Evolutionary conservation across 2,329 filamentous ascomycete species (phyloP).

Genomic region (Metarhizium album): DNA sequence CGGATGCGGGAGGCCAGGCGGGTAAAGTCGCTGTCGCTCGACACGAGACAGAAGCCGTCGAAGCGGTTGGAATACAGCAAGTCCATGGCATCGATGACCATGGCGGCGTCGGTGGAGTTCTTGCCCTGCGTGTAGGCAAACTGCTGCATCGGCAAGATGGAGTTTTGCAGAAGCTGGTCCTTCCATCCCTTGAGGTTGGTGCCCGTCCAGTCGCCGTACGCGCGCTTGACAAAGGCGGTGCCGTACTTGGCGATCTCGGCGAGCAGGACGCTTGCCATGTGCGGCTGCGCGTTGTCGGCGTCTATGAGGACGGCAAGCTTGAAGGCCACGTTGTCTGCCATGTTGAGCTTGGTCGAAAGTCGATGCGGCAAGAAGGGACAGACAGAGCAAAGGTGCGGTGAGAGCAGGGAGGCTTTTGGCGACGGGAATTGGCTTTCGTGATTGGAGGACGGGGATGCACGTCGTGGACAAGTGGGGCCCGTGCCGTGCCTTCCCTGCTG

Average conservation of each 20-base stretch:
- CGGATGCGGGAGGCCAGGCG: conserved; percentile 23
- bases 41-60: conserved; percentile 23
- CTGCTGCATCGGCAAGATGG: conserved; percentile 25
- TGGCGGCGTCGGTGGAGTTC: conserved; percentile 23
- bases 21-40: conserved; percentile 26
- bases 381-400: too few species aligned
- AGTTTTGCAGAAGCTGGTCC: conserved; percentile 17
- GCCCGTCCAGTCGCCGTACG: conserved; percentile 25
- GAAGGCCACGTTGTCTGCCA: not conserved
- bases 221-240: conserved; percentile 18
- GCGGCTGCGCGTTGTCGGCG: conserved; percentile 19
- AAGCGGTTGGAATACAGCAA: conserved; percentile 21
- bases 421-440: too few species aligned
- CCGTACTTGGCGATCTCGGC: conserved; percentile 24
- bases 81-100: conserved; percentile 29
- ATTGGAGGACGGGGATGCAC: too few species aligned
- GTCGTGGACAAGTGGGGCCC: too few species aligned
- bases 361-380: too few species aligned
- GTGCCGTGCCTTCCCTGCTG: too few species aligned
- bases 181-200: conserved; percentile 19
- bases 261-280: conserved; percentile 12
- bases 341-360: too few species aligned
- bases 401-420: too few species aligned
- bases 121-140: conserved; percentile 25
- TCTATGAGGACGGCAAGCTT: conserved; percentile 24